Percentiles rank a stretch among this genome's conserved stretches.
phyloP scores from a whole-genome alignment of 352 stramenopile species.

The Aphanomyces astaci region DNA sequence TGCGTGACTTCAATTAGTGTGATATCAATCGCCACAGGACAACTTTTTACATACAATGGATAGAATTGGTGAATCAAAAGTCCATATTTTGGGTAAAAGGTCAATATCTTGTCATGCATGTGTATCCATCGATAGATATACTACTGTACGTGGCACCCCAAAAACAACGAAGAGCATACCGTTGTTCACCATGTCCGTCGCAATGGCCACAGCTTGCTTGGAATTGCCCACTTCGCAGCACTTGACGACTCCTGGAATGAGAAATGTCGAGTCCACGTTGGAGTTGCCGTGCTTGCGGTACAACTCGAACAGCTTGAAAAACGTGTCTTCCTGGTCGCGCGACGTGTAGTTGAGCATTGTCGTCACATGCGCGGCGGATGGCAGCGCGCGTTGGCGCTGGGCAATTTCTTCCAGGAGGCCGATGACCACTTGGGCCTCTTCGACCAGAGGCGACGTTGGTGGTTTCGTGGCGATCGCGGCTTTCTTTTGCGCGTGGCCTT shows the following conservation, averaged over 20 bases:
- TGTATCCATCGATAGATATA: too few relatives aligned
- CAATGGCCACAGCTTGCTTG: conserved; percentile 60
- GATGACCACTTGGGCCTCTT: conserved; percentile 5
- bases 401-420: conserved; percentile 17
- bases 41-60: too few relatives aligned
- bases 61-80: too few relatives aligned
- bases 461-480: background rate
- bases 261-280: conserved; percentile 72
- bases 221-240: conserved; percentile 74
- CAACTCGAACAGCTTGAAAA: conserved; percentile 73
- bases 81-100: too few relatives aligned
- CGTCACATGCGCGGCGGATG: conserved; percentile 1
- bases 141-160: too few relatives aligned
- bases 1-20: too few relatives aligned
- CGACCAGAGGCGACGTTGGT: background rate
- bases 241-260: conserved; percentile 66
- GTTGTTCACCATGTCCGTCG: conserved; percentile 76
- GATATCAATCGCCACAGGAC: too few relatives aligned
- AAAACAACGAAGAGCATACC: conserved; percentile 12
- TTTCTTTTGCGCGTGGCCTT: background rate
- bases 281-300: conserved; percentile 83
- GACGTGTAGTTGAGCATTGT: conserved; percentile 15
- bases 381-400: conserved; percentile 1
- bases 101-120: too few relatives aligned
- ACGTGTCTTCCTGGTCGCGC: conserved; percentile 46